Evolutionary conservation across 1,284 basidiomycete species (phyloP), one percentile per base, ranked within the genome.

Genomic region (Ustanciosporium gigantosporum): DNA sequence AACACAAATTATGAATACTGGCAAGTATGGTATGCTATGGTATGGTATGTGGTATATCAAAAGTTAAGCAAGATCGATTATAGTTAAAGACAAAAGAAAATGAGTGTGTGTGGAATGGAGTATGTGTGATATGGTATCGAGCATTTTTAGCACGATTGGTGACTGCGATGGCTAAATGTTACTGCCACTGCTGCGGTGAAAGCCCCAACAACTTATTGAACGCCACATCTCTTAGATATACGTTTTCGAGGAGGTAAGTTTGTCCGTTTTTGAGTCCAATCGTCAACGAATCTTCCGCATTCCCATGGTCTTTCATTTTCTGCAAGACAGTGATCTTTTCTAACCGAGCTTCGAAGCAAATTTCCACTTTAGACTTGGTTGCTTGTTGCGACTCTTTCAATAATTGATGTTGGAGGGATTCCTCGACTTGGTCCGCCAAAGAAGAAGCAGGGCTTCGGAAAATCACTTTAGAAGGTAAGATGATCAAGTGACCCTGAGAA

Each of bases 171-270:
- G n/a, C n/a, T n/a, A n/a, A n/a, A n/a, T n/a, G 27, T 34, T 17
- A 58, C 15, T 49, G 32, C 62, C 62, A 66, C 39, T 41, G 51
- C 37, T 56, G 52, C 14, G 57, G 51, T 20, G 50, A 38, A 1
- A 66, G 36, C 17, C 51, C 62, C 11, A 61, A 4, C 21, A 66
- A 23, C 20, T 39, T 6, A 24, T 56, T 57, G 19, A 66, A 66
- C 17, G 51, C 62, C 24, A 25, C 23, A 36, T 66, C 62, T 20
- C 62, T 34, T 5, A 27, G 22, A 5, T 16, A 5, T 16, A 66
- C 46, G 17, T 39, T 7, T 4, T 48, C 45, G 7, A 61, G 11
- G 25, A 23, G 6, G 21, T 44, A 46, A 25, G 2, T 25, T 19
- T 39, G 31, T 4, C 62, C 62, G n/a, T 51, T 56, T 19, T 43